Conservation (phyloP, 2,329 filamentous ascomycete genomes). For the Aspergillus spinulosporus region DNA sequence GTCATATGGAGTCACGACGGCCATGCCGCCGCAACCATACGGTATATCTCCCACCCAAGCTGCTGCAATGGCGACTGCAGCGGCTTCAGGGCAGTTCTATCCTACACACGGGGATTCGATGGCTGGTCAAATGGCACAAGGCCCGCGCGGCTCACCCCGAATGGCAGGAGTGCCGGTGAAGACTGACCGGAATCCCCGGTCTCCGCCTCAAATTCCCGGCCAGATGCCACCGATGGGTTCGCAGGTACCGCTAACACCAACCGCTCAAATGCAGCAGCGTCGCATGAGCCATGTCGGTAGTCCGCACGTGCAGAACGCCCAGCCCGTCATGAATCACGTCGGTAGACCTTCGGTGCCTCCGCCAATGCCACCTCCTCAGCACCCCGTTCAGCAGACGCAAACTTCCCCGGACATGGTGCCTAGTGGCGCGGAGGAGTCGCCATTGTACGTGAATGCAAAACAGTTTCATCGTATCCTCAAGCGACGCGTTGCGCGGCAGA, state of each 20-base stretch:
- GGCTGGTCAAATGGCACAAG: slow-evolving; percentile 59
- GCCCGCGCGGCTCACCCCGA: slow-evolving; percentile 68
- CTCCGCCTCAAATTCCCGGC: slow-evolving; percentile 69
- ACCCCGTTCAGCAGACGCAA: slow-evolving; percentile 64
- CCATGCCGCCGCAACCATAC: slow-evolving; percentile 73
- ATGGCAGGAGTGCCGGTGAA: slow-evolving; percentile 69
- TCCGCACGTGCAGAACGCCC: slow-evolving; percentile 70
- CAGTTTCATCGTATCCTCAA: slow-evolving; percentile 98
- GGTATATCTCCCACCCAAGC: slow-evolving; percentile 80
- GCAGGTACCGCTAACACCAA: slow-evolving; percentile 54
- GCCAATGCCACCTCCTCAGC: slow-evolving; percentile 55
- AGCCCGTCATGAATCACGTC: slow-evolving; percentile 72
- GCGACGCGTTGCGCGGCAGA: slow-evolving; percentile 86
- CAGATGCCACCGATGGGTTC: slow-evolving; percentile 53
- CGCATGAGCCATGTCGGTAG: slow-evolving; percentile 76
- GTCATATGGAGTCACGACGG: slow-evolving; percentile 70
- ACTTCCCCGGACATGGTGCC: slow-evolving; percentile 79
- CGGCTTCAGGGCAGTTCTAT: slow-evolving; percentile 80
- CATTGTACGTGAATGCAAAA: slow-evolving; percentile 96
- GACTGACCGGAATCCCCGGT: slow-evolving; percentile 73
- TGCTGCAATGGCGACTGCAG: slow-evolving; percentile 90
- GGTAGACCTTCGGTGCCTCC: slow-evolving; percentile 54
- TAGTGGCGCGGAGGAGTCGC: slow-evolving; percentile 78
- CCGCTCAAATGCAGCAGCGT: slow-evolving; percentile 61
- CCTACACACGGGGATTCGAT: slow-evolving; percentile 71